phyloP scores from a whole-genome alignment of 2,329 filamentous ascomycete species.

The Byssochlamys sp. region DNA sequence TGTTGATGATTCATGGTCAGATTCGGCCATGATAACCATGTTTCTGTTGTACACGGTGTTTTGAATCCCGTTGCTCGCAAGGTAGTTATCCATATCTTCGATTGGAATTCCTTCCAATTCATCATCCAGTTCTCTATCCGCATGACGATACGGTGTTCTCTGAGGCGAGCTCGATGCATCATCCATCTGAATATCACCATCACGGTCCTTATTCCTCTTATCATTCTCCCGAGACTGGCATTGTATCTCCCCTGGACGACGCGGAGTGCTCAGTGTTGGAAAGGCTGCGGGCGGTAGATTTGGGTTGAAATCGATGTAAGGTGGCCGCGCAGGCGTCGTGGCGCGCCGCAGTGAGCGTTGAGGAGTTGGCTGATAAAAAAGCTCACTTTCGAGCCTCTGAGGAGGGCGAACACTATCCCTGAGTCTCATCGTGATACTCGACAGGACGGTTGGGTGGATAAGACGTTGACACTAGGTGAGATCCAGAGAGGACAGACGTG shows the following conservation, averaged over 20 bases:
- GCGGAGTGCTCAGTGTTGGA: conserved; percentile 25
- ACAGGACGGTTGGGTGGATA: not conserved
- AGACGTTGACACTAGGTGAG: not conserved
- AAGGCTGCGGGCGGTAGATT: conserved; percentile 33
- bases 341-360: conserved; percentile 8
- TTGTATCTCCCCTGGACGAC: not conserved
- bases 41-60: conserved; percentile 22
- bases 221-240: not conserved
- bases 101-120: conserved; percentile 7
- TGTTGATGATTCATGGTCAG: not conserved
- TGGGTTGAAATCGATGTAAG: conserved; percentile 27
- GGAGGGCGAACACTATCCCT: conserved; percentile 23
- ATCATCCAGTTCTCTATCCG: not conserved
- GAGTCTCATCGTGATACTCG: conserved; percentile 19
- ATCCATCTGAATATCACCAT: not conserved
- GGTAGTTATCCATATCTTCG: conserved; percentile 12
- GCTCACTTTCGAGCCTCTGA: conserved; percentile 18
- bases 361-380: conserved; percentile 8
- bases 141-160: not conserved
- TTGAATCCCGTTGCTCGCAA: conserved; percentile 19
- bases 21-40: conserved; percentile 13
- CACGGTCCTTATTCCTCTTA: not conserved
- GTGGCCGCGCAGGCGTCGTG: conserved; percentile 6
- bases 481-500: not conserved
- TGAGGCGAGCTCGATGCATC: not conserved